Base-by-base conservation (phyloP, 192 early-diverging fungal genomes). In the Coemansia sp. region DNA sequence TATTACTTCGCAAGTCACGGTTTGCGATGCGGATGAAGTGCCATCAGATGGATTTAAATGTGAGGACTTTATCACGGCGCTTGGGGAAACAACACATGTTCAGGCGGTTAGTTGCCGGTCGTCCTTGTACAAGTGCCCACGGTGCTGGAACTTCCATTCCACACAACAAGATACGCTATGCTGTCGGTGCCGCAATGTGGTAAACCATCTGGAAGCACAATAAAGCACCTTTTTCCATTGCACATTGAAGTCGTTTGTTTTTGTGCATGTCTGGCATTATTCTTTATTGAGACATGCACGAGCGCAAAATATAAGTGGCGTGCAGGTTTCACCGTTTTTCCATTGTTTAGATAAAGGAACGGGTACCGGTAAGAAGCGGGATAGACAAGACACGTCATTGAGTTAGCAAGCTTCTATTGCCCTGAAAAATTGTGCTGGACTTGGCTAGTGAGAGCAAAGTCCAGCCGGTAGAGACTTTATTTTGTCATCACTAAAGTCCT, bases 101-200 rank as follows among this genome's bases (percentile, higher is more conserved):
- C 80, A 55, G 37, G 74, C 87, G 57, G 69, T 76, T 6, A 73
- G 81, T 28, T 72, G 71, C 6, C 73, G 67, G 16, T 79, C 86
- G 11, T 41, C 53, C 10, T 31, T 71, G 45, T 81, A 86, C 58
- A 91, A 91, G 57, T 91, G 90, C 54, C 90, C 90, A 15, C 82
- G 90, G 31, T 91, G 90, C 69, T 88, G 90, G 86, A 86, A 82
- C 55, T 85, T 81, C 42, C 70, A 73, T 45, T 80, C 87, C 1
- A 41, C 48, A 0, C 52, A 61, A 7, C 72, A 63, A 2, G 71
- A 82, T 20, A 41, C 55, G 5, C 65, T 91, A 8, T 91, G 90
- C 61, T 16, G 36, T 12, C 77, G 90, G 47, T 91, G 90, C 55
- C 60, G 61, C 14, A 43, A 55, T 11, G 79, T 72, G 5, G 60